Evolutionary conservation across 2,329 filamentous ascomycete genomes (phyloP).

Genomic region (Colletotrichum gloeosporioides): DNA sequence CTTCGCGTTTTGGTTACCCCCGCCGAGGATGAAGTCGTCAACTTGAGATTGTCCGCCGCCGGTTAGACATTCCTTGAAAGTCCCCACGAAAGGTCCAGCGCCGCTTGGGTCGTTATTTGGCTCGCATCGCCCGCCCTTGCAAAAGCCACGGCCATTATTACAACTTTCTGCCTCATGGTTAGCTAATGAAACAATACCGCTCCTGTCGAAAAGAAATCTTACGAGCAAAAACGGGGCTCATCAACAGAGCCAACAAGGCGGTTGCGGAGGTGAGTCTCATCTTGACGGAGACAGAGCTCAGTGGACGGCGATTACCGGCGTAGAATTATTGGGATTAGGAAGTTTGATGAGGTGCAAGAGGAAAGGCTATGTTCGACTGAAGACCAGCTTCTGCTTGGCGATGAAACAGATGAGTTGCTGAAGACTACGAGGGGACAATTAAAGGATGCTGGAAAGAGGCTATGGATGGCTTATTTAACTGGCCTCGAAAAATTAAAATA

Average conservation of each 20-base stretch:
- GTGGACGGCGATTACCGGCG: rapidly evolving
- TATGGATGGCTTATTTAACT: background rate
- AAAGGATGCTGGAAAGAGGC: background rate
- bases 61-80: background rate
- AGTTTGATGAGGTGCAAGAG: background rate
- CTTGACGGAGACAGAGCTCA: background rate
- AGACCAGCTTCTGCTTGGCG: background rate
- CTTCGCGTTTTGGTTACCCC: background rate
- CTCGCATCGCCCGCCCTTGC: background rate
- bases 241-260: background rate
- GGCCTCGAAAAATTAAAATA: background rate
- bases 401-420: background rate
- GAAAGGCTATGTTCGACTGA: background rate
- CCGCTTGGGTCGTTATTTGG: background rate
- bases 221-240: background rate
- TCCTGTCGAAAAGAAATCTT: background rate
- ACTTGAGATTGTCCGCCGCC: background rate
- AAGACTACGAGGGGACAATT: background rate
- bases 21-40: background rate
- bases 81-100: background rate
- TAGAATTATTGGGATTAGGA: background rate
- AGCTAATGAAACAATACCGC: background rate
- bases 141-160: background rate
- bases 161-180: background rate
- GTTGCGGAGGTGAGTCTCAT: background rate